Percentiles rank a stretch among this genome's conserved stretches.
phyloP scores from a whole-genome alignment of 116 monocot species.

The Cymodocea nodosa region DNA sequence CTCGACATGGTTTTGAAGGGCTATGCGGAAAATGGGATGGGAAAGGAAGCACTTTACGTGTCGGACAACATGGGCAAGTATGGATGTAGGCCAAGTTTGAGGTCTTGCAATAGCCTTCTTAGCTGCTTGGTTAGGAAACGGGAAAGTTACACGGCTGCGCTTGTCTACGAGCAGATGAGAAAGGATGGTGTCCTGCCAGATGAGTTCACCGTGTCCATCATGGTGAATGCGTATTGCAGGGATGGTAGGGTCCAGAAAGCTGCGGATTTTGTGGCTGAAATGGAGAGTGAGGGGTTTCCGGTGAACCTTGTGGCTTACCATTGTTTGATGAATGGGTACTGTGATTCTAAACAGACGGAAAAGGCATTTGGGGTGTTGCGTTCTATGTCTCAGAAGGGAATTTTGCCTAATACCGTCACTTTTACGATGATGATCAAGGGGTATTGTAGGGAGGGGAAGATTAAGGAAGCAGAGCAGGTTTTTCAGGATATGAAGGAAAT shows the following conservation, averaged over 20 bases:
- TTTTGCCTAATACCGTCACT: constrained; percentile 42
- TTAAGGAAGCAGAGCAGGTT: constrained; percentile 54
- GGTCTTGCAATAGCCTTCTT: constrained; percentile 67
- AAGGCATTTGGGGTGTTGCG: constrained; percentile 38
- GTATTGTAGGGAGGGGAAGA: constrained; percentile 47
- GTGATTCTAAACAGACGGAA: constrained; percentile 42
- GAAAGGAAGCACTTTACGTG: constrained; percentile 56
- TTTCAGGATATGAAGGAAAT: constrained; percentile 40
- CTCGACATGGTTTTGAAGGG: constrained; percentile 77
- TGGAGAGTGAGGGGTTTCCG: constrained; percentile 61
- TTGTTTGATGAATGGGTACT: constrained; percentile 61
- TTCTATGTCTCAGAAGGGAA: constrained; percentile 27
- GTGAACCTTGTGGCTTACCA: constrained; percentile 56
- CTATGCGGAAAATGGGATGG: constrained; percentile 26
- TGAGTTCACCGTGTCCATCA: constrained; percentile 56
- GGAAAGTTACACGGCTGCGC: constrained; percentile 21
- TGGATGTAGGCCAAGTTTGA: constrained; percentile 53
- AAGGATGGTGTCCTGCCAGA: constrained; percentile 47
- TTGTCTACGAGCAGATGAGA: constrained; percentile 54
- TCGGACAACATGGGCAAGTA: constrained; percentile 72
- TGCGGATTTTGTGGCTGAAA: constrained; percentile 29
- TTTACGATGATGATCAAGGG: constrained; percentile 71
- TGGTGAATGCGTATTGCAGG: constrained; percentile 74
- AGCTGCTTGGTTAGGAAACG: constrained; percentile 35
- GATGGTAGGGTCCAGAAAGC: constrained; percentile 33